Evolutionary conservation across 306 rosid species (phyloP).

Genomic region (Macrotyloma uniflorum): DNA sequence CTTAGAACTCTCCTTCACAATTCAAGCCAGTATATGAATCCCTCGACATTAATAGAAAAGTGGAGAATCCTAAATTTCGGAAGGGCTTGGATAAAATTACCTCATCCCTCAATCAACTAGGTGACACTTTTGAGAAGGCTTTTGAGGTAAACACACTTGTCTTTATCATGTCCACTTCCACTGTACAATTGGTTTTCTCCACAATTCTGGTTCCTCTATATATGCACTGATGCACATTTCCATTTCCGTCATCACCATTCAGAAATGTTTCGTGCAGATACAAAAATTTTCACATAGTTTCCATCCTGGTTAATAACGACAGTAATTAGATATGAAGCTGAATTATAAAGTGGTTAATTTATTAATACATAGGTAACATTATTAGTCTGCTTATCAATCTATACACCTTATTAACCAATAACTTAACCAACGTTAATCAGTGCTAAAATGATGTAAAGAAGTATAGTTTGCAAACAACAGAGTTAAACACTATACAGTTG

Average conservation of each 20-base stretch:
- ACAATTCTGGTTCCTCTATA: not conserved
- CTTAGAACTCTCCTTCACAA: slow-evolving; percentile 37
- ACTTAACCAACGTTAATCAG: not conserved
- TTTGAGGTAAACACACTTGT: slow-evolving; percentile 61
- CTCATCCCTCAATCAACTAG: slow-evolving; percentile 87
- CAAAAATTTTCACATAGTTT: not conserved
- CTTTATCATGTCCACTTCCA: not conserved
- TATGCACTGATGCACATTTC: not conserved
- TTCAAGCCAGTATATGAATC: slow-evolving; percentile 55
- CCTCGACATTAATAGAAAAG: slow-evolving; percentile 46
- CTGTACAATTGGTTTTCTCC: not conserved
- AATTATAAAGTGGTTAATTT: slow-evolving; percentile 4
- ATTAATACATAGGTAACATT: not conserved
- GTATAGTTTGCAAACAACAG: not conserved
- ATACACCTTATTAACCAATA: not conserved
- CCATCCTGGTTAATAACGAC: not conserved
- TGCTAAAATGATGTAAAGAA: not conserved
- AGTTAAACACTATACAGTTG: not conserved
- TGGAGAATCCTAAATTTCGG: slow-evolving; percentile 68
- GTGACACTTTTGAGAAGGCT: slow-evolving; percentile 94
- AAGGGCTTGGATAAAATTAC: slow-evolving; percentile 83
- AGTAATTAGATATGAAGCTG: not conserved
- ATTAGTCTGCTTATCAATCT: not conserved
- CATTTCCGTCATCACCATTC: not conserved
- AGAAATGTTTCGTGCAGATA: not conserved